Evolutionary conservation across 2,329 filamentous ascomycete species (phyloP).

Genomic region (Diplodia mutila): DNA sequence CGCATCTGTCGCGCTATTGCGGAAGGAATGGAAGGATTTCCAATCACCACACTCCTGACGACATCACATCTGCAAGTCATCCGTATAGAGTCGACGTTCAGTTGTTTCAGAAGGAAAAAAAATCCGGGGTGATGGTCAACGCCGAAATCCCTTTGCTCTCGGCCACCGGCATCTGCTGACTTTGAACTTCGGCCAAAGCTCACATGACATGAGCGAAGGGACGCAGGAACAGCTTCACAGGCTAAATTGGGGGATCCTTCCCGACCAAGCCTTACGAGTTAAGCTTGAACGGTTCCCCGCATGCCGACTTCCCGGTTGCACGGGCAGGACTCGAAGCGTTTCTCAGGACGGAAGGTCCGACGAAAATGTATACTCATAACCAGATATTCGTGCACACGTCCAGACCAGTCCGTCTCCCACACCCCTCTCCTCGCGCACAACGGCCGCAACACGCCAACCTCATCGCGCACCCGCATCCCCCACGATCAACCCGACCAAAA

Average conservation of each 20-base stretch:
- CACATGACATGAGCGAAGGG: not conserved
- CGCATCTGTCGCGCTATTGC: not conserved
- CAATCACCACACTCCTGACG: not conserved
- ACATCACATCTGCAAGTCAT: not conserved
- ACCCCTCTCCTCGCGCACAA: no score
- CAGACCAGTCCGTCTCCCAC: no score
- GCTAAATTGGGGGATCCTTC: not conserved
- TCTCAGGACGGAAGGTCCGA: no score
- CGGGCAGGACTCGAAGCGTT: no score
- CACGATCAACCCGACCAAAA: no score
- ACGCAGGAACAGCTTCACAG: not conserved
- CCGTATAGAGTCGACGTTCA: not conserved
- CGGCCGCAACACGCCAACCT: no score
- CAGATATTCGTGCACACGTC: no score
- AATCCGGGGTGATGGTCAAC: not conserved
- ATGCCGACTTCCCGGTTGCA: not conserved
- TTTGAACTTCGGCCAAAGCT: not conserved
- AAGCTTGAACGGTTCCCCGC: not conserved
- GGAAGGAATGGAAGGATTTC: not conserved
- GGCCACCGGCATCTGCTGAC: not conserved
- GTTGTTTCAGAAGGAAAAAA: not conserved
- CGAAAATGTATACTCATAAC: no score
- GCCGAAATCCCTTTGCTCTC: no score
- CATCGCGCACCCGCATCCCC: no score
- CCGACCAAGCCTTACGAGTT: not conserved